A percentile compares a stretch with the other conserved stretches of the same genome.
Evolutionary conservation across 176 grass and related monocot species (phyloP).

Genomic region (Cenchrus americanus): DNA sequence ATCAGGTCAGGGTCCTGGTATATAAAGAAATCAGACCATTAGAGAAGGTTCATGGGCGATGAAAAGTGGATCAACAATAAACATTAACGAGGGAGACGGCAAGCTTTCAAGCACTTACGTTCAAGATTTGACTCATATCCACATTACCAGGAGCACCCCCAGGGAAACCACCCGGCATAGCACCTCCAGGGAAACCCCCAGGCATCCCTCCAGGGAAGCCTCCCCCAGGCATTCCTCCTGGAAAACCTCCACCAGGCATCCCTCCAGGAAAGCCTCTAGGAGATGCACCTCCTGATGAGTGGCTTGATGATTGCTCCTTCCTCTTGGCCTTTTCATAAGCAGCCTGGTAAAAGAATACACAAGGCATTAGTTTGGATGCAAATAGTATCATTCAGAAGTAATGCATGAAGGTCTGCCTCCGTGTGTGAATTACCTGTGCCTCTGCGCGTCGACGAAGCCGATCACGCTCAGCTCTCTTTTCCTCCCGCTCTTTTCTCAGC

Average conservation of each 20-base stretch:
- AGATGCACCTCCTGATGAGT: conserved; percentile 44
- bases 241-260: conserved; percentile 56
- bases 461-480: conserved; percentile 85
- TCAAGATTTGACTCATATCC: conserved; percentile 89
- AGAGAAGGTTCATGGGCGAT: not conserved
- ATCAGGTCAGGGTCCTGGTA: conserved; percentile 88
- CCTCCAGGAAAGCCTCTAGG: conserved; percentile 56
- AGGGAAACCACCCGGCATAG: conserved; percentile 48
- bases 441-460: conserved; percentile 67
- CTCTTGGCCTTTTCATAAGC: conserved; percentile 93
- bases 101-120: conserved; percentile 55
- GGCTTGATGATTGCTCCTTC: conserved; percentile 83
- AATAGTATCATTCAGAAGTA: not conserved
- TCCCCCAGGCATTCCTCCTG: conserved; percentile 50
- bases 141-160: conserved; percentile 69
- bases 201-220: conserved; percentile 73
- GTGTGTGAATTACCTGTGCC: conserved; percentile 65
- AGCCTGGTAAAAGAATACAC: conserved; percentile 58
- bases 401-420: not conserved
- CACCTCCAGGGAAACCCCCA: conserved; percentile 51
- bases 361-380: conserved; percentile 13
- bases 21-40: conserved; percentile 34
- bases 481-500: conserved; percentile 79
- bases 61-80: not conserved
- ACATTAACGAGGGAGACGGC: not conserved